Evolutionary conservation across 2,329 filamentous ascomycete species (phyloP), one percentile per base, ranked within the genome.

Genomic region (Huntiella savannae): DNA sequence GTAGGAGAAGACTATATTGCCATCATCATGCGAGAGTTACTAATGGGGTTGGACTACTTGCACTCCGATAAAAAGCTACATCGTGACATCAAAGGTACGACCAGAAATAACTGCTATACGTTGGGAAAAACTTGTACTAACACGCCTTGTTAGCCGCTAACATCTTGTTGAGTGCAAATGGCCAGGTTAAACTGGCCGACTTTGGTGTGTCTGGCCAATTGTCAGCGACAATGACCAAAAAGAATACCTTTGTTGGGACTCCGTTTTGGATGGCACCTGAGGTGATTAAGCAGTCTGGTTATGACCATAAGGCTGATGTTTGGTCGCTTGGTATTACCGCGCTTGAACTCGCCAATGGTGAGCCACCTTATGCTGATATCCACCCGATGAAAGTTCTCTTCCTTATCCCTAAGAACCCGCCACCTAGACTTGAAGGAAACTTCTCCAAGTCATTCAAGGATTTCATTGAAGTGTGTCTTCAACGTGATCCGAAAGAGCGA

Each of bases 261-360:
- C 88, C 91, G 1, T 98, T 96, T 60, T 98, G 91, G 91, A 98
- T 98, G 88, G 88, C 91, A 2, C 88, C 88, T 8, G 88, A 98
- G 63, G 88, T 96, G 47, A 98, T 98, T 62, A 94, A 94, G 64
- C 88, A 98, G 61, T 93, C 86, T 49, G 88, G 88, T 42, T 95
- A 96, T 65, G 88, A 95, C 61, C 85, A 93, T 65, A 95, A 95
- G 64, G 88, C 88, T 39, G 88, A 96, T 58, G 94, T 96, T 49
- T 96, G 88, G 88, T 95, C 88, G 1, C 68, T 95, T 13, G 88
- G 88, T 35, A 95, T 95, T 58, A 95, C 88, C 1, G 87, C 88
- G 1, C 73, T 96, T 37, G 88, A 95, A 60, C 63, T 96, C 52
- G 88, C 88, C 46, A 82, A 84, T 52, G 87, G 88, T 52, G 87